A percentile compares a stretch with the other conserved stretches of the same genome.
phyloP scores from a whole-genome alignment of 257 asterid species.

The Gardenia jasminoides region DNA sequence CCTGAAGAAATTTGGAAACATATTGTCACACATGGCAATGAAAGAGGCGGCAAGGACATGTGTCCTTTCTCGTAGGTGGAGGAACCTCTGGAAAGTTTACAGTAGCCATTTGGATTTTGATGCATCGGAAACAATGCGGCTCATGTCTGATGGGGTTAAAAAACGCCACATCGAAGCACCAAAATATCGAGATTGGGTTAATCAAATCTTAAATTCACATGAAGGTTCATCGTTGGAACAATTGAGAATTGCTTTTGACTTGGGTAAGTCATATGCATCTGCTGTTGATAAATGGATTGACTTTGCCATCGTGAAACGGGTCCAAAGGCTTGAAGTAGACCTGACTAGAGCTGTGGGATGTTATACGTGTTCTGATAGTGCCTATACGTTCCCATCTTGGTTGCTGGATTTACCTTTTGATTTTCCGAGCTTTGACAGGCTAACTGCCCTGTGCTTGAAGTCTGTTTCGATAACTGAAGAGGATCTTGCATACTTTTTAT shows the following conservation, averaged over 20 bases:
- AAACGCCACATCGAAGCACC: background rate
- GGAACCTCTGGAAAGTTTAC: background rate
- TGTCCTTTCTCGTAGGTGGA: background rate
- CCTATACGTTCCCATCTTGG: background rate
- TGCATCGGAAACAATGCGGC: background rate
- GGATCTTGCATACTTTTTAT: background rate
- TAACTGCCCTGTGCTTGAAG: background rate
- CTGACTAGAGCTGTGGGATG: background rate
- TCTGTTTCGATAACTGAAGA: background rate
- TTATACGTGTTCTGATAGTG: background rate
- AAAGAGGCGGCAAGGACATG: constrained; percentile 1
- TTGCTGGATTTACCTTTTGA: background rate
- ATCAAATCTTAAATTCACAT: background rate
- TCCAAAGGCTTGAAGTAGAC: background rate
- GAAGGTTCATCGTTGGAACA: background rate
- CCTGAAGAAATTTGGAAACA: background rate
- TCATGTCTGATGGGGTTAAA: background rate
- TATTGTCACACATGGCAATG: background rate
- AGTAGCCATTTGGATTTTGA: background rate
- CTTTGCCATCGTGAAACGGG: background rate
- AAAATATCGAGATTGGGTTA: background rate
- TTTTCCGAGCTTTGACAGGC: background rate
- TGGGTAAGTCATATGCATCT: too few relatives aligned
- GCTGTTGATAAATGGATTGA: constrained; percentile 3
- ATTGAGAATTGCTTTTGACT: constrained; percentile 2